Evolutionary conservation across 768 basidiomycete species (phyloP).

Genomic region (Podaxis carcinomalis): DNA sequence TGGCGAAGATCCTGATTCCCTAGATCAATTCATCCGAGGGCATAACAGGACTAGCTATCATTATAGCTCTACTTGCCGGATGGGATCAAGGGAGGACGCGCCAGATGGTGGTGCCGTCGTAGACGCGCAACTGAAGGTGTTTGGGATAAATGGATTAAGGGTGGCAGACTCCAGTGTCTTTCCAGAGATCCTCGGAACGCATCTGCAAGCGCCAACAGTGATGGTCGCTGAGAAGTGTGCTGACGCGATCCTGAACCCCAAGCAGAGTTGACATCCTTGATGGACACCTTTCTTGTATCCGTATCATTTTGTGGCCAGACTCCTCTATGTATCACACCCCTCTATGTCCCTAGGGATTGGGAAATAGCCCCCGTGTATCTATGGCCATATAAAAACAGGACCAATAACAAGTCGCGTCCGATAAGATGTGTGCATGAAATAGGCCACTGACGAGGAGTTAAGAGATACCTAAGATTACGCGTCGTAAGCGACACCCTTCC

Average conservation of each 20-base stretch:
- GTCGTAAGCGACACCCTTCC: no score
- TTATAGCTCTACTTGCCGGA: constrained; percentile 41
- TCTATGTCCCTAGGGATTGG: no score
- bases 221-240: constrained; percentile 36
- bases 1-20: constrained; percentile 35
- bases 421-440: no score
- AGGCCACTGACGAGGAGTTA: no score
- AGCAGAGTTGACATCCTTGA: background rate
- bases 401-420: no score
- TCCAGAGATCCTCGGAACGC: constrained; percentile 31
- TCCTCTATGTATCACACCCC: no score
- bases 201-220: constrained; percentile 29
- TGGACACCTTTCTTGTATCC: no score
- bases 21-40: constrained; percentile 33
- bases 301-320: no score
- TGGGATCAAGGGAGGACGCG: constrained; percentile 33
- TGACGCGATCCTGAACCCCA: constrained; percentile 21
- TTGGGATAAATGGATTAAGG: constrained; percentile 40
- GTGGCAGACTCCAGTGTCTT: constrained; percentile 48
- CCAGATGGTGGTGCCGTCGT: constrained; percentile 34
- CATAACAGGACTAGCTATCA: constrained; percentile 44
- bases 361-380: no score
- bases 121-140: constrained; percentile 32
- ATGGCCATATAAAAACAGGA: no score
- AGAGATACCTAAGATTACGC: no score